Base-by-base conservation (phyloP, 495 filamentous ascomycete genomes). In the Penicillium canescens region DNA sequence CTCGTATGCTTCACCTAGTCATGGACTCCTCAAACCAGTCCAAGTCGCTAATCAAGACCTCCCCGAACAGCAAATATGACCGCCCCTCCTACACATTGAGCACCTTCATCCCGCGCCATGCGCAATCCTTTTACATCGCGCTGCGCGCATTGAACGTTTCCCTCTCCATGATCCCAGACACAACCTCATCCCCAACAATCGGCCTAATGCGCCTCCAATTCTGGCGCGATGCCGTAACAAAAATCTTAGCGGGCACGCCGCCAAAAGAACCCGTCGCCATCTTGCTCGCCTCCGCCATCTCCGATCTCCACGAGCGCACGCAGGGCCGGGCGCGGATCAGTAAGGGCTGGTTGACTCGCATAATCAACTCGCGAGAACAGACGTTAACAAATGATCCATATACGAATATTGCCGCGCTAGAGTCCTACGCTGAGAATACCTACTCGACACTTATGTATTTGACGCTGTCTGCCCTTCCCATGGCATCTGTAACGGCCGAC, bases 391-490 rank as follows among this genome's bases (percentile, higher is more conserved):
- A 94, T 57, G 81, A 87, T 33, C 91, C 94, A 0, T 96, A 91
- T 62, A 73, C 86, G 0, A 86, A 75, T 42, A 67, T 97, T 16
- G 79, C 82, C 8, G 82, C 85, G 0, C 72, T 98, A 31, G 94
- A 98, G 59, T 82, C 82, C 31, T 97, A 98, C 56, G 90, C 90
- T 3, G 94, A 98, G 66, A 90, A 88, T 50, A 97, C 94, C 3
- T 98, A 98, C 73, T 89, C 88, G 3, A 95, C 89, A 0, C 77
- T 98, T n/a, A 81, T 96, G 66, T 98, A 98, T 65, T 78, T 96
- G 49, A 92, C 90, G 1, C 74, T 98, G 16, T 87, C 88, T 3
- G 75, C 86, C 1, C 71, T 96, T 48, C 86, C 89, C 2, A 74
- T 95, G 63, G 78, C 83, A 7, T 92, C 87, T 13, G 75, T 96